phyloP scores from a whole-genome alignment of 306 rosid genomes.

The Glycine soja region DNA sequence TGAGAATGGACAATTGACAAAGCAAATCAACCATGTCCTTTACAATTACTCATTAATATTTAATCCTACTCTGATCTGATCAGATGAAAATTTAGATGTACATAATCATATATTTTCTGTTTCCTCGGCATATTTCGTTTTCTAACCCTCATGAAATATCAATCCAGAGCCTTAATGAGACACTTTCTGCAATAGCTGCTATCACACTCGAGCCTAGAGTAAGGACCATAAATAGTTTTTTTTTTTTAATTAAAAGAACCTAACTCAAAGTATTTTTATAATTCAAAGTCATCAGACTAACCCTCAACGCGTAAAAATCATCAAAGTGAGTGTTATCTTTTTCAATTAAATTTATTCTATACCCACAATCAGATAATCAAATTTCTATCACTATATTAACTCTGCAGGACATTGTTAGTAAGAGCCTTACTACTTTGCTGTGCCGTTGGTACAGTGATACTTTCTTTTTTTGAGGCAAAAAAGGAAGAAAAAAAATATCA shows the following conservation, averaged over 20 bases:
- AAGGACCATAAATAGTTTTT: slow-evolving; percentile 17
- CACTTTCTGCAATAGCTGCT: slow-evolving; percentile 8
- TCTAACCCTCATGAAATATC: not conserved
- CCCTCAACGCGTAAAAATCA: too few species aligned
- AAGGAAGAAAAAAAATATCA: not conserved
- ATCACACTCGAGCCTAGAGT: not conserved
- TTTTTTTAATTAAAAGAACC: too few species aligned
- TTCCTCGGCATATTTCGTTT: not conserved
- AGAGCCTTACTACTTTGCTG: not conserved
- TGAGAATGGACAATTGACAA: not conserved
- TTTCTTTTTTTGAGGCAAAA: not conserved
- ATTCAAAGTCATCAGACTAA: too few species aligned
- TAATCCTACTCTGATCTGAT: too few species aligned
- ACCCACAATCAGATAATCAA: too few species aligned
- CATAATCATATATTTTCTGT: too few species aligned
- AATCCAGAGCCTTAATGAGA: not conserved
- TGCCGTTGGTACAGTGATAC: not conserved
- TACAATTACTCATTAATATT: not conserved
- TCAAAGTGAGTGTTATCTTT: too few species aligned
- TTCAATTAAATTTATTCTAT: too few species aligned
- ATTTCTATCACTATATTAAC: too few species aligned
- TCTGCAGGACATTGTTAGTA: too few species aligned
- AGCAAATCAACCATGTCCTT: not conserved
- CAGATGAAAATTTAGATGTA: too few species aligned
- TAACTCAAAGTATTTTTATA: too few species aligned